Percentiles rank a stretch among this genome's conserved stretches.
Evolutionary conservation across 2,329 filamentous ascomycete species (phyloP).

Genomic region (Penicillium sp.): DNA sequence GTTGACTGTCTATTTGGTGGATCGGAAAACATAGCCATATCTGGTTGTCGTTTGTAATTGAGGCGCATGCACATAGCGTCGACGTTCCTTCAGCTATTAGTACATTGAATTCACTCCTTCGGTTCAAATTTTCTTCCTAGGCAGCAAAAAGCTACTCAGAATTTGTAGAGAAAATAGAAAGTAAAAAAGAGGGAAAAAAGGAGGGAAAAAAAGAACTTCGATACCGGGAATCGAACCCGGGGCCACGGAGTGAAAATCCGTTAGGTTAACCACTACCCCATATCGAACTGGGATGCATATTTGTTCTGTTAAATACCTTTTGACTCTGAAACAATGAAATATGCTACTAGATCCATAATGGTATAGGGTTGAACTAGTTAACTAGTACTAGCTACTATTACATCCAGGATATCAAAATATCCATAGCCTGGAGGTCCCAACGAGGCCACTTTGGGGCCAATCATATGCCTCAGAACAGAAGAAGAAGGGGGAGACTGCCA

Average conservation of each 20-base stretch:
- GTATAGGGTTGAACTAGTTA: too few species aligned
- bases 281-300: not conserved
- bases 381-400: too few species aligned
- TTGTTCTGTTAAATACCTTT: too few species aligned
- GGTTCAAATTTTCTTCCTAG: not conserved
- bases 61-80: not conserved
- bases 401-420: too few species aligned
- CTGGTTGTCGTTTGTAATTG: constrained; percentile 5
- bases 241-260: constrained; percentile 5
- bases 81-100: constrained; percentile 2
- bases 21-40: constrained; percentile 4
- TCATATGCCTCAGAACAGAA: not conserved
- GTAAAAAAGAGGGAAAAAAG: too few species aligned
- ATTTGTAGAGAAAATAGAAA: too few species aligned
- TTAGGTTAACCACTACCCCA: constrained; percentile 5
- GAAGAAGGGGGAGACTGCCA: not conserved
- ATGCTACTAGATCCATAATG: too few species aligned
- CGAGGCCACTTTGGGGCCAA: not conserved
- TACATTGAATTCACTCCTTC: constrained; percentile 3
- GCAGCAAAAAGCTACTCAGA: too few species aligned
- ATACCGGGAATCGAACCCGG: constrained; percentile 6
- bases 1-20: constrained; percentile 5
- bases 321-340: too few species aligned
- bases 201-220: not conserved
- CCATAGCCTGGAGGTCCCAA: too few species aligned